Conservation (phyloP, 2,329 filamentous ascomycete species). For the Teratosphaeriaceae sp. region DNA sequence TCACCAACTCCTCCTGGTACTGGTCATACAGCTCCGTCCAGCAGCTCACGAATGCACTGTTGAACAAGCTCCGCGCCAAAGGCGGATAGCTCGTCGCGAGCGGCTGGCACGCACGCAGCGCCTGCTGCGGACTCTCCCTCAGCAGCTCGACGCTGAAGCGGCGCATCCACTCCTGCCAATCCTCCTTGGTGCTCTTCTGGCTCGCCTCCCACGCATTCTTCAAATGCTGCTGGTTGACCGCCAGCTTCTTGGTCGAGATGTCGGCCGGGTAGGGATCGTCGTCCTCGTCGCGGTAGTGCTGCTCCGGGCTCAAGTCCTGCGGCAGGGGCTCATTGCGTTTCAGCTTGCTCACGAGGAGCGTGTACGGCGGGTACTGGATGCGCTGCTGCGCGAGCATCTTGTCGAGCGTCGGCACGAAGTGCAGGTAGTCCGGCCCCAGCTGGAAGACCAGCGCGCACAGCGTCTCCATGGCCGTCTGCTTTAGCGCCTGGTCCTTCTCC, state of each 20-base stretch:
- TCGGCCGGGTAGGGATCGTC: constrained; percentile 80
- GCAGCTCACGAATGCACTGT: constrained; percentile 97
- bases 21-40: constrained; percentile 98
- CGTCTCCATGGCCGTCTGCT: constrained; percentile 82
- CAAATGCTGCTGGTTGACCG: constrained; percentile 95
- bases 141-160: constrained; percentile 92
- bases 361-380: constrained; percentile 85
- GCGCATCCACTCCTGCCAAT: constrained; percentile 99
- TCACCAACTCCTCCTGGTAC: constrained; percentile 93
- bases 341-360: constrained; percentile 83
- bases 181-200: constrained; percentile 93
- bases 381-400: constrained; percentile 72
- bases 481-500: constrained; percentile 64
- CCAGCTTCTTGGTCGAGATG: constrained; percentile 84
- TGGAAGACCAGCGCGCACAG: constrained; percentile 94
- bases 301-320: constrained; percentile 84
- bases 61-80: constrained; percentile 89
- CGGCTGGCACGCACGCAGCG: constrained; percentile 84
- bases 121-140: constrained; percentile 92
- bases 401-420: constrained; percentile 90
- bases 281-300: constrained; percentile 59
- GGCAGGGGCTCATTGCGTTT: constrained; percentile 94
- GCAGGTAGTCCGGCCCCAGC: constrained; percentile 87
- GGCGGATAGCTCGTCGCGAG: constrained; percentile 88
- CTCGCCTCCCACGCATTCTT: constrained; percentile 97